Percentiles rank a stretch among this genome's conserved stretches.
These are phyloP conservation scores for Diaporthe citriasiana DNA, from an alignment of 2,329 filamentous ascomycete species.

Conservation along the genomic window DNA sequence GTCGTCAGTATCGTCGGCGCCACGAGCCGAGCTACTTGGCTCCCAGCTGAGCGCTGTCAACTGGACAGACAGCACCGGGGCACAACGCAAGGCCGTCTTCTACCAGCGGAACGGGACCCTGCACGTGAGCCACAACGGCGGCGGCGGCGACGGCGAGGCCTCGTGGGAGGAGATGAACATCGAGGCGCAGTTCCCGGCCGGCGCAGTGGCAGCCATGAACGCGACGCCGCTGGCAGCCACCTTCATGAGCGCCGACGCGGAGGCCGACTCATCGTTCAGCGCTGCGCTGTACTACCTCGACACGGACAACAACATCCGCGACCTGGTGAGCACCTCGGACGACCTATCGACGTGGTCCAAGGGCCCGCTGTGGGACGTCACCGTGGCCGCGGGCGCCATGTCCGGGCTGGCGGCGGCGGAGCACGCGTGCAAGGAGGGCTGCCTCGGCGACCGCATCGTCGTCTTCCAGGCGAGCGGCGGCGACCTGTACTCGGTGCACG, in stretches of 20 bases:
- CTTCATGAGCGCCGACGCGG: not conserved
- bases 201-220: not conserved
- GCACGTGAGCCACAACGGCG: not conserved
- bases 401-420: not conserved
- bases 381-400: not conserved
- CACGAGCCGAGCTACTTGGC: not conserved
- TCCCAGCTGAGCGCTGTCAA: slow-evolving; percentile 17
- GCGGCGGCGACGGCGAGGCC: not conserved
- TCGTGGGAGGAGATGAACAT: not conserved
- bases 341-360: not conserved
- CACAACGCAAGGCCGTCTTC: not conserved
- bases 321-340: not conserved
- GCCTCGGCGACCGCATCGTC: not conserved
- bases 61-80: slow-evolving; percentile 8
- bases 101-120: not conserved
- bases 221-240: not conserved
- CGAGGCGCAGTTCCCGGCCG: not conserved
- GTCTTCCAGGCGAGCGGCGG: not conserved
- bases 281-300: not conserved
- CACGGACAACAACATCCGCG: not conserved
- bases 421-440: not conserved
- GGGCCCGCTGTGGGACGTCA: slow-evolving; percentile 3
- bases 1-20: not conserved
- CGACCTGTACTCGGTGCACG: not conserved
- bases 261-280: not conserved